Evolutionary conservation across 2,329 filamentous ascomycete species (phyloP).

Genomic region (Waltergamsia citrina): DNA sequence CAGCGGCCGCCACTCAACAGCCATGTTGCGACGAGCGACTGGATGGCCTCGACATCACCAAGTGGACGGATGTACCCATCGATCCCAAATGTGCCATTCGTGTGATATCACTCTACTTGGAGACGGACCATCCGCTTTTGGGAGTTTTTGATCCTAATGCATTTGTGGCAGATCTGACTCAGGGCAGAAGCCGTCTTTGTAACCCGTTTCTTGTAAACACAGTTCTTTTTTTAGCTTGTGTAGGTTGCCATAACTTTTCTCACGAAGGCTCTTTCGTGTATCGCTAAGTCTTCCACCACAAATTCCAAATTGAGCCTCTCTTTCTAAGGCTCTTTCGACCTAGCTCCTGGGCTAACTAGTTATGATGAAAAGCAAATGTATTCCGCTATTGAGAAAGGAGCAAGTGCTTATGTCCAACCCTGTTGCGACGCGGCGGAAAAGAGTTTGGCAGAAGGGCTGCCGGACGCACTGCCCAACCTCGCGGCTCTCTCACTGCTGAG

Average conservation of each 20-base stretch:
- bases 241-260: conserved; percentile 15
- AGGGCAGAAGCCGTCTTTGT: conserved; percentile 12
- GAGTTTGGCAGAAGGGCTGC: conserved; percentile 9
- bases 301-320: no score
- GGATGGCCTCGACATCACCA: conserved; percentile 14
- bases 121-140: conserved; percentile 27
- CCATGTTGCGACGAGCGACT: conserved; percentile 12
- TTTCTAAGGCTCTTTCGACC: no score
- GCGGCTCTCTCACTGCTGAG: conserved; percentile 21
- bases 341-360: no score
- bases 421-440: conserved; percentile 18
- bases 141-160: conserved; percentile 22
- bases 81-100: conserved; percentile 17
- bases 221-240: conserved; percentile 22
- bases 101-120: conserved; percentile 24
- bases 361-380: conserved; percentile 31
- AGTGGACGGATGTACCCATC: conserved; percentile 23
- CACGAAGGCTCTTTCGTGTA: not conserved
- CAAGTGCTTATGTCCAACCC: conserved; percentile 6
- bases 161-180: conserved; percentile 23
- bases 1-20: not conserved
- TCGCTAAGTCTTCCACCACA: no score
- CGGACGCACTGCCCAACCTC: conserved; percentile 15
- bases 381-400: conserved; percentile 14
- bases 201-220: conserved; percentile 21